phyloP scores from a whole-genome alignment of 371 early-diverging fungal species.

The Mortierella polycephala region DNA sequence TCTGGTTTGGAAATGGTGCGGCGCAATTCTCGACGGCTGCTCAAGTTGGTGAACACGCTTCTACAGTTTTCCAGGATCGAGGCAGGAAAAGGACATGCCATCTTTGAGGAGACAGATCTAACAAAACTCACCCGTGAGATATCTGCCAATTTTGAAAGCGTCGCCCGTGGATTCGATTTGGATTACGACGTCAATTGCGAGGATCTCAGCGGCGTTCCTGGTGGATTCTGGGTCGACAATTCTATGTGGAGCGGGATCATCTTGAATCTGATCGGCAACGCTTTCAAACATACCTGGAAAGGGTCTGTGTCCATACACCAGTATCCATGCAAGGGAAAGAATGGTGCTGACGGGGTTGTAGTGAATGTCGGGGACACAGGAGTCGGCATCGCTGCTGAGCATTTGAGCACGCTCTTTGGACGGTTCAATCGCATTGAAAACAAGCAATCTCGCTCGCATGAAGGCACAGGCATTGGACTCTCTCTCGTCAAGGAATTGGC shows the following conservation, averaged over 20 bases:
- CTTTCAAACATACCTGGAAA: conserved; percentile 56
- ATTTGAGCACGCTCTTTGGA: conserved; percentile 53
- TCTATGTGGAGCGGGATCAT: conserved; percentile 61
- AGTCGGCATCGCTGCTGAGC: conserved; percentile 52
- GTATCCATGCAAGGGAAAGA: conserved; percentile 29
- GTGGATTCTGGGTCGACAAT: conserved; percentile 55
- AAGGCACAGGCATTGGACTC: conserved; percentile 62
- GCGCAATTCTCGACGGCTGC: conserved; percentile 57
- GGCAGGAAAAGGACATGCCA: conserved; percentile 57
- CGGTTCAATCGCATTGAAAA: conserved; percentile 58
- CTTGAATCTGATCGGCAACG: conserved; percentile 59
- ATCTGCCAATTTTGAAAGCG: conserved; percentile 56
- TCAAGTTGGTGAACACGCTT: conserved; percentile 60
- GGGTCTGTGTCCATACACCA: conserved; percentile 53
- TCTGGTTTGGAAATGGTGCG: conserved; percentile 52
- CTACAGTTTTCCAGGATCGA: conserved; percentile 59
- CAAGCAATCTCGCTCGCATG: conserved; percentile 55
- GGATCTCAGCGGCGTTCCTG: conserved; percentile 17
- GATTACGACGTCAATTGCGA: conserved; percentile 44
- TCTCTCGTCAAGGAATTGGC: conserved; percentile 58
- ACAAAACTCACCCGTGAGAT: conserved; percentile 55
- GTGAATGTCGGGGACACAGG: conserved; percentile 58
- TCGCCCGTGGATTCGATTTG: conserved; percentile 44
- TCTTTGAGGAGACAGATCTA: conserved; percentile 56
- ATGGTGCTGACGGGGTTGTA: conserved; percentile 37